A percentile compares a stretch with the other conserved stretches of the same genome.
Evolutionary conservation across 805 yeast genomes (phyloP).

Genomic region (Saccharomycopsis synnaedendra): DNA sequence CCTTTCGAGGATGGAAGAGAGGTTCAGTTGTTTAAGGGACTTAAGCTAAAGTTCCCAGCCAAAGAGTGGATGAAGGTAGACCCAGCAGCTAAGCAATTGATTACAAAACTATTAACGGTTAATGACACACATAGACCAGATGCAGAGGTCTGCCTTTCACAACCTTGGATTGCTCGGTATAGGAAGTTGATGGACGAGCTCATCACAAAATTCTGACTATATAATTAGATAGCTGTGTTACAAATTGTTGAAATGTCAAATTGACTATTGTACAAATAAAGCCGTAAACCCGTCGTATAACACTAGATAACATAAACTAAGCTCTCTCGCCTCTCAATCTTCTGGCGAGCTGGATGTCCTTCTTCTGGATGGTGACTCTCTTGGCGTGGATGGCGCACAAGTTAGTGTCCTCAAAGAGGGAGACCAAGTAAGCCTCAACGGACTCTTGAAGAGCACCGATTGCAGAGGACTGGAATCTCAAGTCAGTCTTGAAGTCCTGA

Average conservation of each 20-base stretch:
- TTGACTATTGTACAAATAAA: neutral
- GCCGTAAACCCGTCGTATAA: neutral
- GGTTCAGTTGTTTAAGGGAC: conserved; percentile 11
- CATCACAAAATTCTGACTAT: neutral
- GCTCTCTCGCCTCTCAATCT: conserved; percentile 96
- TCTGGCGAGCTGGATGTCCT: conserved; percentile 96
- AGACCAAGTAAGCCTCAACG: conserved; percentile 94
- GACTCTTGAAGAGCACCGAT: conserved; percentile 98
- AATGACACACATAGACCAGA: conserved; percentile 28
- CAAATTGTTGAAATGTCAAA: neutral
- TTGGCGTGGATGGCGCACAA: conserved; percentile 98
- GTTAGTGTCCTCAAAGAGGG: conserved; percentile 95
- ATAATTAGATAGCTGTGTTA: neutral
- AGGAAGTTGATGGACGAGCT: neutral
- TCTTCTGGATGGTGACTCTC: conserved; percentile 97
- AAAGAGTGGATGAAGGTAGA: conserved; percentile 34
- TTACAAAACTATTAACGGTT: conserved; percentile 28
- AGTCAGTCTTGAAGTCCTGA: conserved; percentile 84
- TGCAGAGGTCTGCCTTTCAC: conserved; percentile 29
- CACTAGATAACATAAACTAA: conserved; percentile 25
- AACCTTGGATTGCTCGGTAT: conserved; percentile 31
- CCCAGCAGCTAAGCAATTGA: conserved; percentile 33
- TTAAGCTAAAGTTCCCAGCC: conserved; percentile 27
- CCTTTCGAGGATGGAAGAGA: conserved; percentile 41
- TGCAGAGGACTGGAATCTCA: conserved; percentile 96